These are phyloP conservation scores for Clohesyomyces aquaticus DNA, from an alignment of 495 filamentous ascomycete species.

Conservation along the genomic window DNA sequence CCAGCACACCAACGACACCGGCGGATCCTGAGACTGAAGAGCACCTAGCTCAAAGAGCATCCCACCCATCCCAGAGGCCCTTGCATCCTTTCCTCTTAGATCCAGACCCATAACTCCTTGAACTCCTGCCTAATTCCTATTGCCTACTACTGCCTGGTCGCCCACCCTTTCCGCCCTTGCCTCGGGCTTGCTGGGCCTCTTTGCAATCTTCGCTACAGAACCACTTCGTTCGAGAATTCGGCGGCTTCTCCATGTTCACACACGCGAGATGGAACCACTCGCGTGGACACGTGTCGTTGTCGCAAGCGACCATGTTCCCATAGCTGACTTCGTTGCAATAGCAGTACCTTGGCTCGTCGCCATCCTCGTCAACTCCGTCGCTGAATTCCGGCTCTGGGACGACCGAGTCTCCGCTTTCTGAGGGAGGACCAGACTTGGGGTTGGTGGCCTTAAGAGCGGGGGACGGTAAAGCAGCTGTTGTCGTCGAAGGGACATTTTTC, in stretches of 20 bases:
- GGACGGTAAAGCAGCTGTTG: conserved; percentile 13
- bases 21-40: no score
- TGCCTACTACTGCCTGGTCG: conserved; percentile 39
- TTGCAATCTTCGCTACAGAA: conserved; percentile 40
- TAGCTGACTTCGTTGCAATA: conserved; percentile 92
- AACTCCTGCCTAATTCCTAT: conserved; percentile 37
- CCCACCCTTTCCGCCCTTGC: conserved; percentile 24
- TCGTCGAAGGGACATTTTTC: conserved; percentile 26
- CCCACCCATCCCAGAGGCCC: conserved; percentile 39
- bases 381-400: conserved; percentile 31
- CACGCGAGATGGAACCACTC: conserved; percentile 98
- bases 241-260: conserved; percentile 84
- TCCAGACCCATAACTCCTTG: conserved; percentile 21
- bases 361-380: conserved; percentile 61
- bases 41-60: conserved; percentile 31
- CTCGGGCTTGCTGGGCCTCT: conserved; percentile 4
- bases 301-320: conserved; percentile 98
- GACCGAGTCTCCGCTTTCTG: conserved; percentile 14
- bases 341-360: conserved; percentile 86
- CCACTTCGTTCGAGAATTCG: conserved; percentile 56
- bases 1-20: no score
- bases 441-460: conserved; percentile 21
- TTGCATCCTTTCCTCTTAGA: conserved; percentile 10
- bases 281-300: conserved; percentile 78
- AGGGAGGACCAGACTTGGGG: conserved; percentile 22